A percentile compares a stretch with the other conserved stretches of the same genome.
Conservation (phyloP, 768 basidiomycete genomes). For the Auricularia sp. region DNA sequence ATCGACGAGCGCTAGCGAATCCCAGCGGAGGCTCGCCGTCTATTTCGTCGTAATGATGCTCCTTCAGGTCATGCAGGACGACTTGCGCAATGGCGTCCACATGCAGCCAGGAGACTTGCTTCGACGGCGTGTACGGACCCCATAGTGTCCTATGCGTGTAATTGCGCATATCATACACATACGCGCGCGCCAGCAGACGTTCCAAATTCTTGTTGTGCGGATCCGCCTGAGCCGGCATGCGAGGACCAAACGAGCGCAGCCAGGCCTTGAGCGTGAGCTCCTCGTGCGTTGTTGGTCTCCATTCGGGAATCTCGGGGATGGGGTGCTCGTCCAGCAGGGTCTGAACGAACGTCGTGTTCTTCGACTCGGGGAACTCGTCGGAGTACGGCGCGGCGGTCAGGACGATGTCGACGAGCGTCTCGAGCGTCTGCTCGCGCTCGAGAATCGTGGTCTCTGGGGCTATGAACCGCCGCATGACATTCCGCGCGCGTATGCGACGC, state of each 20-base stretch:
- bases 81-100: conserved; percentile 50
- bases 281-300: conserved; percentile 23
- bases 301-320: conserved; percentile 36
- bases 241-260: conserved; percentile 39
- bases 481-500: conserved; percentile 34
- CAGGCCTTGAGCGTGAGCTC: conserved; percentile 29
- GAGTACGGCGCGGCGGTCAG: conserved; percentile 29
- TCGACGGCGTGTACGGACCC: conserved; percentile 41
- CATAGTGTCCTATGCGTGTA: conserved; percentile 41
- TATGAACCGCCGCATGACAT: conserved; percentile 23
- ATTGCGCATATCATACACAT: conserved; percentile 55
- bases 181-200: conserved; percentile 40
- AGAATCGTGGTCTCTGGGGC: conserved; percentile 5
- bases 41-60: conserved; percentile 17
- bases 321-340: conserved; percentile 25
- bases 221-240: conserved; percentile 28
- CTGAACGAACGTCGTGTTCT: conserved; percentile 42
- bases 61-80: conserved; percentile 23
- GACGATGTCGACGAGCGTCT: conserved; percentile 35
- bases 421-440: conserved; percentile 33
- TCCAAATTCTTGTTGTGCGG: conserved; percentile 20
- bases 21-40: conserved; percentile 38
- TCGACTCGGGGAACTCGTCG: conserved; percentile 11
- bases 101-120: conserved; percentile 51
- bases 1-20: conserved; percentile 42